Base-by-base conservation (phyloP, 345 rosid species). In the Arabidopsis thaliana region DNA sequence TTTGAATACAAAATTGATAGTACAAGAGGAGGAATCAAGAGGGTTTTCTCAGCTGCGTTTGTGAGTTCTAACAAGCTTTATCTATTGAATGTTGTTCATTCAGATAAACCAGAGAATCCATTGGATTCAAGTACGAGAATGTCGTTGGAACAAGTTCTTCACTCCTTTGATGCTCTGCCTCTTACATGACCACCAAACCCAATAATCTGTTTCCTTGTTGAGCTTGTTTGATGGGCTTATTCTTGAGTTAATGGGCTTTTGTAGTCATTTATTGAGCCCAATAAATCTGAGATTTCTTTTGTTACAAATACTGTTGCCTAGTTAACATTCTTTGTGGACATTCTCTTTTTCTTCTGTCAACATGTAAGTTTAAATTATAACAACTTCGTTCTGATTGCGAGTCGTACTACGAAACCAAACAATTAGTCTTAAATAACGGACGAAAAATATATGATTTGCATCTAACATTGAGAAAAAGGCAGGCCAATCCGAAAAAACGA, bases 1-100 rank as follows among this genome's bases (percentile, higher is more conserved):
- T 85, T 93, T 51, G 96, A 91, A 83, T 93, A 91, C 83, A 84
- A 63, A 76, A 74, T 89, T 25, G 95, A 93, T 77, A 91, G 94
- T 66, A 87, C 84, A 10, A 86, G 98, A 81, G 97, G 97, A 72
- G 97, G 97, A 42, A 78, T 88, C 78, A 89, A 88, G 84, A 87
- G 93, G 78, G 79, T 93, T 45, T 91, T 93, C 76, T 88, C 89
- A 1, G 97, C 98, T 37, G 96, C 87, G 20, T 91, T 93, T 73
- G 97, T 93, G 59, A 81, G 87, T 70, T 86, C 89, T 7, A 86
- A 79, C 71, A 93, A 88, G 81, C 90, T 93, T 57, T 89, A 86
- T 79, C 84, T 89, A 34, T 71, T 94, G 49, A 91, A 91, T 77
- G 83, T 91, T 56, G 72, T 85, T 59, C 93, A 88, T 74, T 87